Evolutionary conservation across 768 basidiomycete species (phyloP).

Genomic region (Omphalotus guepiniiformis): DNA sequence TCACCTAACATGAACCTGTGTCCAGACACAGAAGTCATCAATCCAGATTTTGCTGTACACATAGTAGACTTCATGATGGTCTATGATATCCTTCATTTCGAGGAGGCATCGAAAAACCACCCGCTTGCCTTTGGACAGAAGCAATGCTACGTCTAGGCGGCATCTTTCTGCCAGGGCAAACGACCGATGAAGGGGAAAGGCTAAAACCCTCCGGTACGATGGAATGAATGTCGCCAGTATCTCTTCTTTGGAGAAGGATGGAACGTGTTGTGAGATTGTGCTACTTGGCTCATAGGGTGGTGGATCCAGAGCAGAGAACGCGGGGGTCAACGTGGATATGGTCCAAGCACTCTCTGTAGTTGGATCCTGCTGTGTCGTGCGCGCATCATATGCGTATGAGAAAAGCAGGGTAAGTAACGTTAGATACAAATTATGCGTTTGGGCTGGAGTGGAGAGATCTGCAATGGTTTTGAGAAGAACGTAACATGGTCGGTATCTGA

Average conservation of each 20-base stretch:
- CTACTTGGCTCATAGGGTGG: constrained; percentile 37
- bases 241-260: constrained; percentile 38
- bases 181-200: constrained; percentile 78
- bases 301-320: constrained; percentile 81
- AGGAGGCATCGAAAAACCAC: constrained; percentile 61
- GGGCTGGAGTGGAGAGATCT: constrained; percentile 59
- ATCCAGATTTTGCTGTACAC: constrained; percentile 87
- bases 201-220: constrained; percentile 70
- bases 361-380: constrained; percentile 75
- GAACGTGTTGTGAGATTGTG: constrained; percentile 12
- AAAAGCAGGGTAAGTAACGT: constrained; percentile 70
- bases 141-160: constrained; percentile 52
- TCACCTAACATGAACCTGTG: constrained; percentile 65
- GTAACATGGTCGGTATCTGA: not conserved
- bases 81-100: constrained; percentile 68
- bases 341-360: constrained; percentile 91
- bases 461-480: constrained; percentile 1
- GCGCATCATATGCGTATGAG: constrained; percentile 76
- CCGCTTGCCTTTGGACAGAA: constrained; percentile 60
- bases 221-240: constrained; percentile 48
- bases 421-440: constrained; percentile 63
- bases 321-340: constrained; percentile 63
- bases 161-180: constrained; percentile 71
- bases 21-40: constrained; percentile 83
- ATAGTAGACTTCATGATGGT: constrained; percentile 83